A percentile compares a stretch with the other conserved stretches of the same genome.
phyloP scores from a whole-genome alignment of 768 basidiomycete species.

The Cystofilobasidium ferigula region DNA sequence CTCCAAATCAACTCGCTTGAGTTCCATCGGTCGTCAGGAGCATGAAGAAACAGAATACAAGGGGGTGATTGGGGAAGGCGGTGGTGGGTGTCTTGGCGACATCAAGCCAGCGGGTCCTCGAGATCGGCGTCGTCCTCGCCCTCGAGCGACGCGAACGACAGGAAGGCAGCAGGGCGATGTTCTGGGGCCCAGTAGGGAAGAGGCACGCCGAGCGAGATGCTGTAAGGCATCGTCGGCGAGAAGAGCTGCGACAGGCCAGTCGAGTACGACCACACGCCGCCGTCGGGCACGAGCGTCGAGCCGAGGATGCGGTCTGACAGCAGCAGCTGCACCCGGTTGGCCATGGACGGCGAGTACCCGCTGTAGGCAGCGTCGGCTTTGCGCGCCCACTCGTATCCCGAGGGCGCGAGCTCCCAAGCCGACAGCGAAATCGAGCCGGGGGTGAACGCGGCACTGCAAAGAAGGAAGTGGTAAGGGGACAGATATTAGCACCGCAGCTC shows the following conservation, averaged over 20 bases:
- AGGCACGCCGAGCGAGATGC: constrained; percentile 82
- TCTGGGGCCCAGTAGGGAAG: constrained; percentile 91
- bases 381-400: constrained; percentile 96
- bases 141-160: constrained; percentile 88
- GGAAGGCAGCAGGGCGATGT: constrained; percentile 86
- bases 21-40: too few species aligned
- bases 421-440: constrained; percentile 94
- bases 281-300: constrained; percentile 88
- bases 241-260: constrained; percentile 81
- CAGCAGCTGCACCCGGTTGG: constrained; percentile 71
- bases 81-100: neutral
- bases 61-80: neutral
- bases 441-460: constrained; percentile 58
- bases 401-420: constrained; percentile 76
- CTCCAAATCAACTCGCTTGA: too few species aligned
- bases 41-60: neutral
- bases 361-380: constrained; percentile 65
- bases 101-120: constrained; percentile 63
- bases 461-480: neutral
- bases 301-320: constrained; percentile 92
- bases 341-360: constrained; percentile 24
- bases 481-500: neutral
- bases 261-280: constrained; percentile 93
- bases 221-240: constrained; percentile 67
- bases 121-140: constrained; percentile 89